phyloP scores from a whole-genome alignment of 2,329 filamentous ascomycete genomes.

The Sporothrix protearum region DNA sequence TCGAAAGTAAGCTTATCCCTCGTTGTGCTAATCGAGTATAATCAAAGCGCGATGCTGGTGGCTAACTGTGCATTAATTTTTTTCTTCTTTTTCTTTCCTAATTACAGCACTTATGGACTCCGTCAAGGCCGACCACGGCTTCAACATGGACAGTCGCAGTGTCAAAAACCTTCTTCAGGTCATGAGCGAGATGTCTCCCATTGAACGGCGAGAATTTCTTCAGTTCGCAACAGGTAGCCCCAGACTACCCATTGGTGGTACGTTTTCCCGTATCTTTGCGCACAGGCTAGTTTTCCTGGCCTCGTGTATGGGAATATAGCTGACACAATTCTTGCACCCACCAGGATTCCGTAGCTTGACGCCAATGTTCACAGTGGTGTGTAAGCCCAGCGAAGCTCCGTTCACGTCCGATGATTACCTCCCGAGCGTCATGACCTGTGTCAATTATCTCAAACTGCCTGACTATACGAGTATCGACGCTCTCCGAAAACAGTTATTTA shows the following conservation, averaged over 20 bases:
- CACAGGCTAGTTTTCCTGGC: neutral
- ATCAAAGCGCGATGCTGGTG: neutral
- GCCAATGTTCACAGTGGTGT: conserved; percentile 98
- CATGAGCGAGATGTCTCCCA: conserved; percentile 78
- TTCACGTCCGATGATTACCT: conserved; percentile 94
- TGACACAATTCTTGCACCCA: conserved; percentile 33
- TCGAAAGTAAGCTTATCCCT: conserved; percentile 72
- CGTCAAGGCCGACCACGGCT: conserved; percentile 97
- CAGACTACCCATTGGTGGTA: conserved; percentile 96
- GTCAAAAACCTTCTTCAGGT: conserved; percentile 88
- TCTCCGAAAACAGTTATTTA: conserved; percentile 73
- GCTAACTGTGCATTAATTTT: neutral
- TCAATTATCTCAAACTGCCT: conserved; percentile 97
- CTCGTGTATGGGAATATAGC: conserved; percentile 14
- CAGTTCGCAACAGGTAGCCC: conserved; percentile 98
- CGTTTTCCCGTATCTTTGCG: conserved; percentile 35
- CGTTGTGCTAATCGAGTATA: neutral
- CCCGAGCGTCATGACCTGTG: conserved; percentile 99
- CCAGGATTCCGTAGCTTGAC: conserved; percentile 93
- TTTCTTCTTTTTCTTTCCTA: neutral
- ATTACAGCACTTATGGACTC: conserved; percentile 83
- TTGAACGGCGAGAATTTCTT: conserved; percentile 84
- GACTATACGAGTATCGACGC: conserved; percentile 80
- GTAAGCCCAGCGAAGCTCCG: conserved; percentile 94
- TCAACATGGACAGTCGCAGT: conserved; percentile 96